Evolutionary conservation across 257 asterid genomes (phyloP), one percentile per base, ranked within the genome.

Genomic region (Buddleja alternifolia): DNA sequence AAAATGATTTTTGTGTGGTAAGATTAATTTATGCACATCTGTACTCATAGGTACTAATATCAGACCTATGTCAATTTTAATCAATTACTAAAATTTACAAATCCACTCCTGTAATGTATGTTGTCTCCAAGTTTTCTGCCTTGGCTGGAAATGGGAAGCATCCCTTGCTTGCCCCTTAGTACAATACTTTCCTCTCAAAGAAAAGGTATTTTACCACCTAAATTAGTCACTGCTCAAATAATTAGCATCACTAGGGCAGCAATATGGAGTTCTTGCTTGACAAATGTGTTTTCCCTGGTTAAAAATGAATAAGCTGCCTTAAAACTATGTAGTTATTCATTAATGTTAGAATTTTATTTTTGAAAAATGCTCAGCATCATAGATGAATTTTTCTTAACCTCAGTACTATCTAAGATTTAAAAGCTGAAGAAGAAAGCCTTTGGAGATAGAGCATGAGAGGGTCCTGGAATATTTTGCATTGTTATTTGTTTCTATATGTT

Each of bases 401-500:
- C 51, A 7, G 12, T 10, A 45, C 51, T 15, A 45, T 45, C 16
- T 45, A 45, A 45, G 6, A 2, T 45, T 45, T 45, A 45, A 12
- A 12, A 14, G 3, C 3, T 45, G 51, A 45, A 29, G 5, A 29
- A 5, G 34, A 1, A 29, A 56, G 44, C 2, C 34, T 29, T 29
- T 5, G 34, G 3, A 2, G 34, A 29, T 1, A 1, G 2, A 29
- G 34, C 34, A 29, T 29, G 2, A 23, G 16, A 16, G 32, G 4
- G 14, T 46, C 41, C 10, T 70, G 42, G 25, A 45, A 12, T 47
- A 19, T 34, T 48, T 56, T 45, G 46, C 66, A n/a, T n/a, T n/a
- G n/a, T n/a, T 52, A 21, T 29, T 29, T 29, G 34, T 29, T 29
- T 29, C 34, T n/a, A n/a, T n/a, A n/a, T n/a, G n/a, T n/a, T n/a